Base-by-base conservation (phyloP, 2,329 filamentous ascomycete genomes). In the Alternaria sp. region DNA sequence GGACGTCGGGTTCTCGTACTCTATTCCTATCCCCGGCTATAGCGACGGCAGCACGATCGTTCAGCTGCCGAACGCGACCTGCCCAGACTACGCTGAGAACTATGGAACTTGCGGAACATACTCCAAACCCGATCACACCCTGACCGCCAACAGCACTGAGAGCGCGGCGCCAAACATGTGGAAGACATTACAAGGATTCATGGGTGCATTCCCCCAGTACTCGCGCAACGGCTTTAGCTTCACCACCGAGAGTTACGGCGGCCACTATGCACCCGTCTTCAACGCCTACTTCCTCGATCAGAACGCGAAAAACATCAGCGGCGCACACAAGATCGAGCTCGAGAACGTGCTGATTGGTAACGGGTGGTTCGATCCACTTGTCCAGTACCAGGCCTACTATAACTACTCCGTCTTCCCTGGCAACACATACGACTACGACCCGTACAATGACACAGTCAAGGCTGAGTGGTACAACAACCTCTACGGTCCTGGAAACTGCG, bases 171-270 rank as follows among this genome's bases (percentile, higher is more conserved):
- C 86, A 1, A 85, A 85, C 58, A 87, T 89, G 79, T 89, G 86
- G 85, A 86, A 85, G 74, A 87, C 85, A 0, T 72, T 89, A 25
- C 87, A 89, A 70, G 87, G 86, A 1, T 89, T 90, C 75, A 87
- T 88, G 83, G 87, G 87, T 3, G 87, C 83, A 0, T 89, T 89
- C 71, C 87, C 79, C 2, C 64, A 80, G 32, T 81, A 81, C 64
- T 72, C 77, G 0, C 77, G 83, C 19, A 79, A 83, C 46, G 83
- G 83, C 0, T 85, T 88, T 69, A 83, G 85, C 69, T 87, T 88
- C 67, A 80, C 86, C 0, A 86, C 85, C 0, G 86, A 88, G 73
- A 85, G 81, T 43, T 88, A 87, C 61, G 87, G 87, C 2, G 87
- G 87, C 1, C 86, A 88, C 64, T 88, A 87, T 67, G 86, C 81